Evolutionary conservation across 805 yeast species (phyloP), one percentile per base, ranked within the genome.

Genomic region (Pichia thaimueangensis): DNA sequence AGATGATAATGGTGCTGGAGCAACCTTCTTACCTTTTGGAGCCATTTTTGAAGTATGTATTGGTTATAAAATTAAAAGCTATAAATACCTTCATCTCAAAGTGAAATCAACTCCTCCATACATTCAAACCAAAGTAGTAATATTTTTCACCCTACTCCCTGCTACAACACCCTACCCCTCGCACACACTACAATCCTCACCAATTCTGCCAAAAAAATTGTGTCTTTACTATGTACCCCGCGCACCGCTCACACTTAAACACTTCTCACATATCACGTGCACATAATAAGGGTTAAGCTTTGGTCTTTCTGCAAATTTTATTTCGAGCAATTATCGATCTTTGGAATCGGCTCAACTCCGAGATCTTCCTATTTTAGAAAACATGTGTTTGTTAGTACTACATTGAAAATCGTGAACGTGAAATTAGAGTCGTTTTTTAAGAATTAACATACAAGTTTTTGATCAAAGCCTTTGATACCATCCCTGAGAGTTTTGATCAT

Each of bases 1-100:
- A 59, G 86, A 65, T 66, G 96, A 88, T 69, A 88, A 83, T 71
- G 98, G 98, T 70, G 97, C 91, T 78, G 97, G 95, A 64, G 96
- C 97, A 65, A 87, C 95, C 80, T 86, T 88, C 78, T 78, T 81
- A 52, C 55, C 71, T 72, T 74, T 79, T 42, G 45, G 43, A 35
- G 45, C 46, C 45, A 45, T 45, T 35, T 45, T 45, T 44, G 22
- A 37, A 37, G 40, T 16, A 19, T 37, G 25, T 28, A 15, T 29
- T 37, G 40, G 27, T 37, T 37, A 37, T 3, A 11, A 16, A 37
- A 17, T n/a, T n/a, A n/a, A n/a, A n/a, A n/a, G n/a, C n/a, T n/a
- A n/a, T n/a, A n/a, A n/a, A n/a, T n/a, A n/a, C n/a, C n/a, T n/a
- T n/a, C n/a, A n/a, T n/a, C n/a, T n/a, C n/a, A n/a, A n/a, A n/a